These are phyloP conservation scores for Backusella australiensis DNA, from an alignment of 192 early-diverging fungal genomes.

Conservation along the genomic window DNA sequence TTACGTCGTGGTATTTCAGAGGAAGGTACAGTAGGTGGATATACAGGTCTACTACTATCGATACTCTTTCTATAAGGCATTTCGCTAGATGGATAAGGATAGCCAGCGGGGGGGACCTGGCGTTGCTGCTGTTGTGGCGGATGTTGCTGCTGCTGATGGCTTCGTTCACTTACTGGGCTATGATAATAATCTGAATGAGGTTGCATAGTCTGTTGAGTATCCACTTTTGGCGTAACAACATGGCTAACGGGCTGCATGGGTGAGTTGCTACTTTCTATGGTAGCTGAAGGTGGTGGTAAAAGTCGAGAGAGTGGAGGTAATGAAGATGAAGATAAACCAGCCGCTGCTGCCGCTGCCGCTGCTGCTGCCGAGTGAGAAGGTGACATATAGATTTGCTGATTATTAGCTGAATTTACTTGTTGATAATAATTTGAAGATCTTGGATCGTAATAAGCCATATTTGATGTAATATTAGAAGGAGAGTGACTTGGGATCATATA, in stretches of 20 bases:
- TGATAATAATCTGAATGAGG: not conserved
- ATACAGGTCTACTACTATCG: not conserved
- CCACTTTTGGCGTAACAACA: not conserved
- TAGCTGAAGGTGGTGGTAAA: constrained; percentile 9
- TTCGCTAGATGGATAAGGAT: not conserved
- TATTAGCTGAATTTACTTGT: not conserved
- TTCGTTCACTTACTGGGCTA: not conserved
- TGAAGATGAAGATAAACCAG: not conserved
- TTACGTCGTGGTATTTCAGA: not conserved
- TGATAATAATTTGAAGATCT: constrained; percentile 9
- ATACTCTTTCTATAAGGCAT: constrained; percentile 5
- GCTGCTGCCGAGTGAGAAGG: not conserved
- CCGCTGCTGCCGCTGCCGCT: not conserved
- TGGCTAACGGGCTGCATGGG: not conserved
- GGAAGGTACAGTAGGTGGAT: not conserved
- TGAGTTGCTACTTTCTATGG: not conserved
- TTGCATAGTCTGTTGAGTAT: not conserved
- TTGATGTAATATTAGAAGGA: constrained; percentile 16
- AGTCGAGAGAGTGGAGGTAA: constrained; percentile 23
- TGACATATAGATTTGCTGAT: constrained; percentile 3
- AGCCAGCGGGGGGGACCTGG: not conserved
- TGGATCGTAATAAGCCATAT: constrained; percentile 9
- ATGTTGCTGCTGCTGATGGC: not conserved
- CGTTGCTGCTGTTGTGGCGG: not conserved
- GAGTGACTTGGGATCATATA: constrained; percentile 1